Evolutionary conservation across 371 early-diverging fungal species (phyloP), one percentile per base, ranked within the genome.

Genomic region (Mortierella polycephala): DNA sequence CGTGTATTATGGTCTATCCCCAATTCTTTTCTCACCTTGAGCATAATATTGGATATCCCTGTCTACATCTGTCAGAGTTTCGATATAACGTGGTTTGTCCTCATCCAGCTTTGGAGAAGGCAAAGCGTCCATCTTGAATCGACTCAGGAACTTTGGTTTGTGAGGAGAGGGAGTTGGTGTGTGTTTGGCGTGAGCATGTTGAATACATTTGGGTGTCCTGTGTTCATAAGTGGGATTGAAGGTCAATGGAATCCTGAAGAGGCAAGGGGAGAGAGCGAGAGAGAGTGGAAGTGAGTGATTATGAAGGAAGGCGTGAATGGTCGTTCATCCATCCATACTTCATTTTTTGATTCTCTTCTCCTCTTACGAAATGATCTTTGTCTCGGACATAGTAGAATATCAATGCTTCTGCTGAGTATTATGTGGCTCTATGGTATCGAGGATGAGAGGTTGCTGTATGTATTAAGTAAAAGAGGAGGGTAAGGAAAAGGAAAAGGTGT

Each of bases 41-140:
- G 77, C 77, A 55, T 71, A 77, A 11, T 77, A 77, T 21, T 77
- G 77, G 23, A 77, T 68, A 44, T 77, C 77, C 18, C 77, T 60
- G 9, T 67, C 64, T 0, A 77, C 77, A 50, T 68, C 77, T 1
- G 77, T 71, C 54, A 77, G 47, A 18, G 60, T 51, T 52, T 77
- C 77, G 20, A 77, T 47, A 64, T 60, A 53, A 30, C 30, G 30
- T 30, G 18, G 77, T 61, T 20, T 40, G 40, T 13, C 47, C 18
- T 14, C 13, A 30, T 20, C 46, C 14, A 37, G 39, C 12, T 7
- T 47, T 7, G 16, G 51, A 12, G 9, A 40, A 39, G 37, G 60
- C 44, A 30, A 4, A 30, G 30, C 30, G 30, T 68, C 62, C 62
- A 60, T 44, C 45, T 47, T 68, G n/a, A 57, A 47, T 13, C 72